Base-by-base conservation (phyloP, 225 moss, liverwort and hornwort genomes). In the Straminergon stramineum region DNA sequence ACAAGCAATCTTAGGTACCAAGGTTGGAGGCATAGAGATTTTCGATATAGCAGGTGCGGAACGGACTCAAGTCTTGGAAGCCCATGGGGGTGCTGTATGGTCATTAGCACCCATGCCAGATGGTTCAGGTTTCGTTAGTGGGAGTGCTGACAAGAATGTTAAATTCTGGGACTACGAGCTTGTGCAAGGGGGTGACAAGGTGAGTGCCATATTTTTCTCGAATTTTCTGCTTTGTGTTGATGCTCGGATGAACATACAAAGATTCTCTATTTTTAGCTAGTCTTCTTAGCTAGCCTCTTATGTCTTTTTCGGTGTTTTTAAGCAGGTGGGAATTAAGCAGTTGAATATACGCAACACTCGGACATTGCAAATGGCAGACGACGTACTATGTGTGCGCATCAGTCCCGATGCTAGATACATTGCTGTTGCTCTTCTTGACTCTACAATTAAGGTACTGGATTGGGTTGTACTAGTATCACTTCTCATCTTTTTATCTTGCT, bases 131-230 rank as follows among this genome's bases (percentile, higher is more conserved):
- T 97, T 99, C 89, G 96, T 97, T 16, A 97, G 95, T 91, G 99
- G 99, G 84, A 97, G 99, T 92, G 96, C 96, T 56, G 99, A 99
- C 86, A 96, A 97, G 88, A 96, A 97, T 81, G 95, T 99, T 10
- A 97, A 97, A 83, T 97, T 99, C 81, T 99, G 99, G 99, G 97
- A 99, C 61, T 99, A 97, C 79, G 96, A 97, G 90, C 92, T 95
- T 53, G 89, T 92, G 87, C 91, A 96, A 94, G 95, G 90, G 88
- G 85, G 22, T 73, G 90, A 92, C 43, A 91, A 92, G 92, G 93
- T 95, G 81, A 65, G 87, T 87, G 63, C 7, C 81, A 37, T 62
- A 75, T 30, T 57, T 70, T 45, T 74, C 83, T n/a, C 30, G 68
- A 85, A 68, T 35, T 74, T 55, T 89, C 79, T 83, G 84, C 31